Percentiles rank a stretch among this genome's conserved stretches.
Conservation (phyloP, 192 early-diverging fungal genomes). For the Pecoramyces ruminantium region DNA sequence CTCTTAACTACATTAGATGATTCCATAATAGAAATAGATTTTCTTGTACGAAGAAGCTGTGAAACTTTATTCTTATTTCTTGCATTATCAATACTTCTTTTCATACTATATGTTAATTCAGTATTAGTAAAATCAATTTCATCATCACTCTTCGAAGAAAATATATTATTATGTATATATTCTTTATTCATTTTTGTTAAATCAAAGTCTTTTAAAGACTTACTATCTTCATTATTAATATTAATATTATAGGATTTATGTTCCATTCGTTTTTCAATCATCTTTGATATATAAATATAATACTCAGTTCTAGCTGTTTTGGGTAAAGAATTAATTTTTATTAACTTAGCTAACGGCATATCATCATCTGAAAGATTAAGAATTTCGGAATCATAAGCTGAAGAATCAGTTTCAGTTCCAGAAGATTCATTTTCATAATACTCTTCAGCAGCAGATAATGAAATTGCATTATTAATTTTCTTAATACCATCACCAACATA, state of each 20-base stretch:
- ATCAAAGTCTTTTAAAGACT: neutral
- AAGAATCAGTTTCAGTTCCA: neutral
- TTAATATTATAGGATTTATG: neutral
- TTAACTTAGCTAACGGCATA: neutral
- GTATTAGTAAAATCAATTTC: neutral
- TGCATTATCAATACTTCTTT: neutral
- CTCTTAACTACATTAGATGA: neutral
- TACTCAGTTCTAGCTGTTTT: neutral
- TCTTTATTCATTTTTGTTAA: neutral
- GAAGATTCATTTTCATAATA: neutral
- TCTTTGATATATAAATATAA: neutral
- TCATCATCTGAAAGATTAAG: neutral
- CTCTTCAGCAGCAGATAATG: neutral
- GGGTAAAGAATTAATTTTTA: neutral
- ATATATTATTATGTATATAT: neutral
- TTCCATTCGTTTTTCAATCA: neutral
- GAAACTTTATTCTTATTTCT: neutral
- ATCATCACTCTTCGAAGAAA: neutral
- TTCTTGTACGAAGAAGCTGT: neutral
- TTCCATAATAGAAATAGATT: neutral
- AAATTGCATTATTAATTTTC: neutral
- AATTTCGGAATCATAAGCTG: neutral
- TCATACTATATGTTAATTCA: neutral
- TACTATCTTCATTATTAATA: neutral
- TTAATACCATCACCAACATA: neutral